Conservation (phyloP, 1,284 basidiomycete species). For the Takashimella tepidaria region DNA sequence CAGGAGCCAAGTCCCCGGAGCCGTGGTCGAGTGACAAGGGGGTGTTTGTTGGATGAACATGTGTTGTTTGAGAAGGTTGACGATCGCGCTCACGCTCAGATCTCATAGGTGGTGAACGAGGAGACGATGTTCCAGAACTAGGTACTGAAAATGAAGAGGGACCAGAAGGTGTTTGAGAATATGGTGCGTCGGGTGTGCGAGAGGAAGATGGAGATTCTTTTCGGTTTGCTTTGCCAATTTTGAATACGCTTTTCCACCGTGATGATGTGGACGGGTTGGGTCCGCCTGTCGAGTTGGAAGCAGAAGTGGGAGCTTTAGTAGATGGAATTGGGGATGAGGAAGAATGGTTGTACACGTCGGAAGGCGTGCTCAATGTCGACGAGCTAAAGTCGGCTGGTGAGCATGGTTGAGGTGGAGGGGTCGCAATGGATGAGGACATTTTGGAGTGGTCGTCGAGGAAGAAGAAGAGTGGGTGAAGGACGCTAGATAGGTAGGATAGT, state of each 20-base stretch:
- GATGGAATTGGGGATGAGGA: background rate
- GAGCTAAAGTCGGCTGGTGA: background rate
- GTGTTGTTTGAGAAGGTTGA: background rate
- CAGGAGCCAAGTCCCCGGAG: conserved; percentile 4
- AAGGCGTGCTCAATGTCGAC: background rate
- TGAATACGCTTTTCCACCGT: background rate
- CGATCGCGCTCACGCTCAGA: background rate
- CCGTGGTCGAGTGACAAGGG: background rate
- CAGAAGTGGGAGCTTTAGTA: background rate
- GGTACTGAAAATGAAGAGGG: background rate
- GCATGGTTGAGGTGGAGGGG: background rate
- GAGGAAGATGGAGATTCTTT: background rate
- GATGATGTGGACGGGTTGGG: background rate
- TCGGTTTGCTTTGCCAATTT: background rate
- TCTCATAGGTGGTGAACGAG: background rate
- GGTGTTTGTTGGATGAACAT: too few relatives aligned
- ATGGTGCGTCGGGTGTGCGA: background rate
- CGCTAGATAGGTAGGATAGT: too few relatives aligned
- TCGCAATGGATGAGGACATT: background rate
- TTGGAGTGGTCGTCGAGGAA: too few relatives aligned
- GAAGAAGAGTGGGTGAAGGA: too few relatives aligned
- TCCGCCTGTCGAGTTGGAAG: background rate
- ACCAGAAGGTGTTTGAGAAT: too few relatives aligned
- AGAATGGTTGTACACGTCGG: background rate
- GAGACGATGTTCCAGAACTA: background rate